phyloP scores from a whole-genome alignment of 805 yeast species.

The Starmerella lactis-condensi region DNA sequence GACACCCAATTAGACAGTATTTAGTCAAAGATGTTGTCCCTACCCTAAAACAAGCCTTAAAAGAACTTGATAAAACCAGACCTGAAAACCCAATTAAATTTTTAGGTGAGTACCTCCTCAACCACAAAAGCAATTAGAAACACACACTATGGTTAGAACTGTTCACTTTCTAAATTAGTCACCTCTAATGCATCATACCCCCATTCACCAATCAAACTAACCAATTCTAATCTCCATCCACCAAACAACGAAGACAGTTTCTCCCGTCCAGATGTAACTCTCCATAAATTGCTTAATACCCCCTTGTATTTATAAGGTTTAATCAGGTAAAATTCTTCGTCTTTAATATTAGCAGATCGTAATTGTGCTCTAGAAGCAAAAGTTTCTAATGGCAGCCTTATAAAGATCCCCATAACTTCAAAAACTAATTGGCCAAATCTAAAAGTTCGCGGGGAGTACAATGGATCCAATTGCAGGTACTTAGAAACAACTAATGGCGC shows the following conservation, averaged over 20 bases:
- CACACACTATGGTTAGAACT: constrained; percentile 5
- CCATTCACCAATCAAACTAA: constrained; percentile 69
- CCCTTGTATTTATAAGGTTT: constrained; percentile 40
- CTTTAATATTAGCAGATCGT: constrained; percentile 25
- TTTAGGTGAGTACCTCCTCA: constrained; percentile 12
- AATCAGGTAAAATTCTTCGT: constrained; percentile 27
- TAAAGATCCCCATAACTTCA: constrained; percentile 48
- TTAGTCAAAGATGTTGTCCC: constrained; percentile 46
- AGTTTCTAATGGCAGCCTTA: constrained; percentile 76
- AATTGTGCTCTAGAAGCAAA: constrained; percentile 70
- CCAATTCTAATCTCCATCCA: constrained; percentile 80
- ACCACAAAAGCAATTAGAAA: neutral
- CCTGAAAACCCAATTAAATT: constrained; percentile 16
- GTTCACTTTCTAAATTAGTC: constrained; percentile 11
- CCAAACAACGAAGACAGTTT: constrained; percentile 40
- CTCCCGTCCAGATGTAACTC: constrained; percentile 28
- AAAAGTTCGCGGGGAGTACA: constrained; percentile 41
- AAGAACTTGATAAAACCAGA: constrained; percentile 30
- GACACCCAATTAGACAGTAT: constrained; percentile 54
- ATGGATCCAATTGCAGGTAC: constrained; percentile 45
- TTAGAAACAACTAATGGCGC: constrained; percentile 47
- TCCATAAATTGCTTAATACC: constrained; percentile 35
- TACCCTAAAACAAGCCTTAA: constrained; percentile 45
- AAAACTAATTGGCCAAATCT: constrained; percentile 40
- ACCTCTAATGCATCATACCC: constrained; percentile 26